These are phyloP conservation scores for Colletotrichum tabaci DNA, from an alignment of 2,329 filamentous ascomycete species.

Conservation along the genomic window DNA sequence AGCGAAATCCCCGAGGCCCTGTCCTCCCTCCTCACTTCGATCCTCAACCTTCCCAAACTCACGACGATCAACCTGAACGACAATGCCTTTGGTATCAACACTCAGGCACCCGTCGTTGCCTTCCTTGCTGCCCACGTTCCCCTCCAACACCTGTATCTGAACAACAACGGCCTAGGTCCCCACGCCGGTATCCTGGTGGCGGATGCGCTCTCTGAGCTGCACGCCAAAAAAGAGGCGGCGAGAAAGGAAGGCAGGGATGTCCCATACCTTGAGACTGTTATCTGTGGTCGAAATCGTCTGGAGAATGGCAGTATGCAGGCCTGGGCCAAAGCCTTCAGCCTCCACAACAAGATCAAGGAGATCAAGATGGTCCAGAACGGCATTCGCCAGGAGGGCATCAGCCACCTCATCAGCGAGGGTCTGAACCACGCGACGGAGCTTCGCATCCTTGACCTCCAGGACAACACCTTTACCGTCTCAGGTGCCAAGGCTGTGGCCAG, in stretches of 20 bases:
- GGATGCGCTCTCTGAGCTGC: conserved; percentile 86
- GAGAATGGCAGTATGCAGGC: conserved; percentile 97
- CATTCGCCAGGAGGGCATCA: conserved; percentile 94
- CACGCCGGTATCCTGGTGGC: conserved; percentile 91
- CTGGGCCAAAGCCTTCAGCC: conserved; percentile 89
- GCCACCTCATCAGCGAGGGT: conserved; percentile 83
- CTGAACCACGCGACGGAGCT: conserved; percentile 79
- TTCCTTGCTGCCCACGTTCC: conserved; percentile 92
- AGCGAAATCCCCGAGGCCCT: conserved; percentile 95
- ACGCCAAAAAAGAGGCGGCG: conserved; percentile 86
- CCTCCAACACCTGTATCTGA: conserved; percentile 93
- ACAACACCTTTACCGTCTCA: conserved; percentile 93
- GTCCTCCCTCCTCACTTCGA: conserved; percentile 85
- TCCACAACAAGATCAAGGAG: conserved; percentile 85
- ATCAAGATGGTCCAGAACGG: conserved; percentile 99
- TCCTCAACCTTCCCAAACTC: conserved; percentile 88
- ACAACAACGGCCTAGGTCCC: conserved; percentile 98
- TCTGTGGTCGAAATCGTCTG: conserved; percentile 95
- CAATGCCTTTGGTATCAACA: conserved; percentile 98
- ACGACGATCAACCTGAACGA: conserved; percentile 96
- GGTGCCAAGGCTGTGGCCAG: conserved; percentile 85
- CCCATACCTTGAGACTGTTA: conserved; percentile 92
- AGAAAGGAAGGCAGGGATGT: conserved; percentile 80
- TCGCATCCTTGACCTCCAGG: conserved; percentile 89
- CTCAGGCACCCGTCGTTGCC: conserved; percentile 90